A percentile compares a stretch with the other conserved stretches of the same genome.
Evolutionary conservation across 2,329 filamentous ascomycete genomes (phyloP).

Genomic region (Xylaria sp.): DNA sequence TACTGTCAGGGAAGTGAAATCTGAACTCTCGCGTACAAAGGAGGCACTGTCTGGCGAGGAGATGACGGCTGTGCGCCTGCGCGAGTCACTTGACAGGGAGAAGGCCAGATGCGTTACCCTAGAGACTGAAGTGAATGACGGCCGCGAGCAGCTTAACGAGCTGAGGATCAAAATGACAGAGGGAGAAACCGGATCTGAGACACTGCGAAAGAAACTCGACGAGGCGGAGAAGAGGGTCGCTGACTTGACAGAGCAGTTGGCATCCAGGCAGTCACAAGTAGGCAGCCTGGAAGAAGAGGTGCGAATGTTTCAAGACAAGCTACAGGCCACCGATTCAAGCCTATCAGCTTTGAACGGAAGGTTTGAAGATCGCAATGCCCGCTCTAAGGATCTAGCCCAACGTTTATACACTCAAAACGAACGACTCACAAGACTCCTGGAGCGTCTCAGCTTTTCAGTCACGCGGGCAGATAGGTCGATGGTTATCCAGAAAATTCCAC

Average conservation of each 20-base stretch:
- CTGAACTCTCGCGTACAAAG: conserved; percentile 64
- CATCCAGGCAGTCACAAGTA: conserved; percentile 78
- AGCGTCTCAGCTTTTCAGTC: conserved; percentile 86
- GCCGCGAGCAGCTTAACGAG: conserved; percentile 73
- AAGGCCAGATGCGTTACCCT: conserved; percentile 64
- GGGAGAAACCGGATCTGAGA: conserved; percentile 85
- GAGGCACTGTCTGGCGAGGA: conserved; percentile 64
- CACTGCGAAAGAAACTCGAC: conserved; percentile 76
- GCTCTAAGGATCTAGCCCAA: conserved; percentile 85
- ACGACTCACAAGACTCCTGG: conserved; percentile 82
- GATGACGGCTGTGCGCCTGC: conserved; percentile 60
- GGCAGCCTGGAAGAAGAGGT: conserved; percentile 81
- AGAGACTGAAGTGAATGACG: conserved; percentile 68
- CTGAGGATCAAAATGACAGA: conserved; percentile 79
- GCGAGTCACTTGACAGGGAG: conserved; percentile 63
- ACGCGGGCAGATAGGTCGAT: conserved; percentile 77
- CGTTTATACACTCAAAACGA: conserved; percentile 86
- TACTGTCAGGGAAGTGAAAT: conserved; percentile 64
- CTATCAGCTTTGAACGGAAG: conserved; percentile 63
- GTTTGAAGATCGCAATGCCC: conserved; percentile 75
- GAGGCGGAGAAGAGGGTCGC: conserved; percentile 79
- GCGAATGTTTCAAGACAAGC: conserved; percentile 72
- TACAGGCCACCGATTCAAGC: conserved; percentile 63
- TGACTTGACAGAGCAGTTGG: conserved; percentile 74
- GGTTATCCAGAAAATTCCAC: conserved; percentile 76